Conservation (phyloP, 306 rosid species). For the Datisca glomerata region DNA sequence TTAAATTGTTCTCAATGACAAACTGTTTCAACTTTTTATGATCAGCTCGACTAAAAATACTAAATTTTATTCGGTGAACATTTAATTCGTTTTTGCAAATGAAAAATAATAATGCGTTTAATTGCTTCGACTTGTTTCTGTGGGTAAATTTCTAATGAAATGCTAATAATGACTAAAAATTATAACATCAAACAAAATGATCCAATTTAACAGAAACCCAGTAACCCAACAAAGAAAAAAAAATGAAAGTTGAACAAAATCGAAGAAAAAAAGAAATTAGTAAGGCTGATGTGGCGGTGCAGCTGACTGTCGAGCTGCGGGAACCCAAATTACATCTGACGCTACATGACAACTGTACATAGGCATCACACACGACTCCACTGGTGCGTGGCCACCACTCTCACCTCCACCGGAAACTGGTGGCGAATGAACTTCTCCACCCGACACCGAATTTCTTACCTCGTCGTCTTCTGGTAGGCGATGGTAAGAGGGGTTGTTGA, state of each 20-base stretch:
- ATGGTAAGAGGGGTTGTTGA: conserved; percentile 56
- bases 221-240: not conserved
- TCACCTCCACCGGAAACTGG: conserved; percentile 14
- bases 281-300: conserved; percentile 18
- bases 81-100: too few relatives aligned
- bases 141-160: too few relatives aligned
- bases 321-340: conserved; percentile 82
- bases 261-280: not conserved
- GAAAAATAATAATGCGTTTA: too few relatives aligned
- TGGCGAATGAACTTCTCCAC: conserved; percentile 20
- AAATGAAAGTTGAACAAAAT: not conserved
- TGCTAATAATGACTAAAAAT: not conserved
- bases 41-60: too few relatives aligned
- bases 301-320: conserved; percentile 52
- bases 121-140: too few relatives aligned
- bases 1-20: too few relatives aligned
- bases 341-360: conserved; percentile 65
- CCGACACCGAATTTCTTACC: conserved; percentile 19
- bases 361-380: conserved; percentile 15
- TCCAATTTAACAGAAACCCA: not conserved
- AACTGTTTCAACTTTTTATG: too few relatives aligned
- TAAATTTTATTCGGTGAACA: too few relatives aligned
- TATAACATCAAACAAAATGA: not conserved
- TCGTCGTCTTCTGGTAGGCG: conserved; percentile 60
- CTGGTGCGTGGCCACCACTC: conserved; percentile 21